Evolutionary conservation across 768 basidiomycete genomes (phyloP).

Genomic region (Termitomyces sp.): DNA sequence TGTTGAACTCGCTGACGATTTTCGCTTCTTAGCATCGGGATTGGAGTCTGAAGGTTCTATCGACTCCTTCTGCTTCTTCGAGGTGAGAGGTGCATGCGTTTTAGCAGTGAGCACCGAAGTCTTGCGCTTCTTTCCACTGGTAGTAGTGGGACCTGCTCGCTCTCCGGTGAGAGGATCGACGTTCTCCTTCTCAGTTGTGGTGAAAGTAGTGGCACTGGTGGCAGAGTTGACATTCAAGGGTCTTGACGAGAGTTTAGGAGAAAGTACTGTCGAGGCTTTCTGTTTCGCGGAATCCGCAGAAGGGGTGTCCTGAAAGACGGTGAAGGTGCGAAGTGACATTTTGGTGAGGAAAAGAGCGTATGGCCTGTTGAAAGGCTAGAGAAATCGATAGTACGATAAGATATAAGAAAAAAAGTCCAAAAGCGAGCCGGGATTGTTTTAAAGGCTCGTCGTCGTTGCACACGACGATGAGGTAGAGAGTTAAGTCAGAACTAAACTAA

Average conservation of each 20-base stretch:
- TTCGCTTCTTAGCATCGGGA: constrained; percentile 59
- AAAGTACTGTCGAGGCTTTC: constrained; percentile 27
- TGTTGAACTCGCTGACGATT: constrained; percentile 35
- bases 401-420: not conserved
- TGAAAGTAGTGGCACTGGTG: constrained; percentile 28
- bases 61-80: constrained; percentile 44
- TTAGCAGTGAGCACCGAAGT: constrained; percentile 57
- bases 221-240: constrained; percentile 16
- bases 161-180: constrained; percentile 71
- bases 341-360: constrained; percentile 7
- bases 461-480: constrained; percentile 15
- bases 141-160: constrained; percentile 38
- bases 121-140: constrained; percentile 59
- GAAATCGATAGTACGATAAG: not conserved
- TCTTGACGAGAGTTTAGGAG: constrained; percentile 21
- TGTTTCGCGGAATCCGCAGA: constrained; percentile 29
- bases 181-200: constrained; percentile 71
- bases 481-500: constrained; percentile 15
- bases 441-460: constrained; percentile 6
- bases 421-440: constrained; percentile 4
- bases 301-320: constrained; percentile 60
- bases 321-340: constrained; percentile 59
- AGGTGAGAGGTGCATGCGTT: constrained; percentile 29
- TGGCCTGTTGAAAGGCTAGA: constrained; percentile 3
- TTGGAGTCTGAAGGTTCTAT: constrained; percentile 38